phyloP scores from a whole-genome alignment of 163 green algal species.

The Chlamydomonas reinhardtii region DNA sequence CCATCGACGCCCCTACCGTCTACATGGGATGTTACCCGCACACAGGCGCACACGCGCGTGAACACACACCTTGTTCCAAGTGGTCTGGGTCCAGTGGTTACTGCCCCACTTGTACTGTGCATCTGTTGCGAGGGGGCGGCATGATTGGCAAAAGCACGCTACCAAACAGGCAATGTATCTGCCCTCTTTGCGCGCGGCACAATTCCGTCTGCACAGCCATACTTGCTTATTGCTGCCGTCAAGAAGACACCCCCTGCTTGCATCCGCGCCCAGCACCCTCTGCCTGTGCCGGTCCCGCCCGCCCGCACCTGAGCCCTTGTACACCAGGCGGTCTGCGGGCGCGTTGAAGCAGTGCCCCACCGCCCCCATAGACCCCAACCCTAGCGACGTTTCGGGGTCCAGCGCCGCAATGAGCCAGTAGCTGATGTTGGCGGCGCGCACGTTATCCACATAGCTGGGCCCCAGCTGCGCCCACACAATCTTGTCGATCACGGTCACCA shows the following conservation, averaged over 20 bases:
- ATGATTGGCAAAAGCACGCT: no score
- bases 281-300: not conserved
- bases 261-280: not conserved
- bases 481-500: constrained; percentile 21
- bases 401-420: constrained; percentile 46
- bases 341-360: not conserved
- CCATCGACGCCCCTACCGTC: no score
- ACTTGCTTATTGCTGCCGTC: no score
- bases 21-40: no score
- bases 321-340: not conserved
- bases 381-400: not conserved
- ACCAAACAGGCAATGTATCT: no score
- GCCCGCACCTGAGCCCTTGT: not conserved
- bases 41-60: no score
- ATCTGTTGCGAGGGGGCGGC: constrained; percentile 11
- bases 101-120: constrained; percentile 53
- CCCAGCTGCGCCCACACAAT: constrained; percentile 18
- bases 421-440: constrained; percentile 10
- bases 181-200: no score
- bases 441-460: constrained; percentile 33
- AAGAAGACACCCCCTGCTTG: no score
- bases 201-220: no score
- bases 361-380: constrained; percentile 2
- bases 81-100: constrained; percentile 53
- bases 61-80: constrained; percentile 55